phyloP scores from a whole-genome alignment of 805 yeast genomes.

The Teunomyces tritomae region DNA sequence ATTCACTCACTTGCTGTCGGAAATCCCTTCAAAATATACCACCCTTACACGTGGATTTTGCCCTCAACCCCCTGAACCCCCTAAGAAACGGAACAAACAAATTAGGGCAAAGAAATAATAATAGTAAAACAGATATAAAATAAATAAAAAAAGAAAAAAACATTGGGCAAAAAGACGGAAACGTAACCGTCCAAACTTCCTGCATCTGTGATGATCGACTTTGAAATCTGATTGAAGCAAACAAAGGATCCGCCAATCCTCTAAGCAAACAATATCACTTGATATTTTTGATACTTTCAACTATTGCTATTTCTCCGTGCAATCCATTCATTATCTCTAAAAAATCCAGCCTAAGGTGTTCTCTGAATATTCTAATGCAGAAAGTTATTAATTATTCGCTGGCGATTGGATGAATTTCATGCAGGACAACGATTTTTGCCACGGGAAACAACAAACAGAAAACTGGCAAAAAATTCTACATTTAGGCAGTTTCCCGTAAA shows the following conservation, averaged over 20 bases:
- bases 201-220: not conserved
- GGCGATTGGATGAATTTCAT: not conserved
- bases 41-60: not conserved
- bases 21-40: not conserved
- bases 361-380: too few relatives aligned
- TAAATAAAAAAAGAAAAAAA: not conserved
- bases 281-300: too few relatives aligned
- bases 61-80: constrained; percentile 3
- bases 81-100: not conserved
- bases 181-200: not conserved
- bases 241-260: not conserved
- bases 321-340: too few relatives aligned
- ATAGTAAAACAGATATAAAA: constrained; percentile 1
- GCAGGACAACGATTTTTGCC: constrained; percentile 1
- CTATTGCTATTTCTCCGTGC: too few relatives aligned
- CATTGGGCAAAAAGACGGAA: not conserved
- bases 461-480: not conserved
- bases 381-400: not conserved
- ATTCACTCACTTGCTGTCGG: not conserved
- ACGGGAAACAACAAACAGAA: not conserved
- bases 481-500: not conserved
- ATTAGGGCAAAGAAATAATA: not conserved
- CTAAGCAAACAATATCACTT: too few relatives aligned
- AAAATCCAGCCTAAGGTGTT: too few relatives aligned
- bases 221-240: not conserved